Percentiles rank a stretch among this genome's conserved stretches.
These are phyloP conservation scores for Mucor racemosus DNA, from an alignment of 371 early-diverging fungal genomes.

Conservation along the genomic window DNA sequence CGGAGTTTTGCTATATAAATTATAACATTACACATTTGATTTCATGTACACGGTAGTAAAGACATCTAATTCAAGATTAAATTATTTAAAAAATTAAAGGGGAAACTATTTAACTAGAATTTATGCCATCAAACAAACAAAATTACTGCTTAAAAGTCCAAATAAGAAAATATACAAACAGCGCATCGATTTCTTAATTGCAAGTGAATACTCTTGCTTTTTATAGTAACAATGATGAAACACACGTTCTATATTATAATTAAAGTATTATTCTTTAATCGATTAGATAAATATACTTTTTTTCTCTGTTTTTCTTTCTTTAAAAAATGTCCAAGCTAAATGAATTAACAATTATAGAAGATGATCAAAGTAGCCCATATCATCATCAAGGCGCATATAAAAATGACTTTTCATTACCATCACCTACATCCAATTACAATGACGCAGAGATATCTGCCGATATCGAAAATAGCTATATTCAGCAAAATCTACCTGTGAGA, in stretches of 20 bases:
- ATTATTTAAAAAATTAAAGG: neutral
- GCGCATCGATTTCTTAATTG: neutral
- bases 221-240: slow-evolving; percentile 11
- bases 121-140: slow-evolving; percentile 7
- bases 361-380: neutral
- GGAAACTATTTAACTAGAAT: neutral
- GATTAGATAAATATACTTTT: slow-evolving; percentile 6
- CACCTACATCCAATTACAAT: slow-evolving; percentile 8
- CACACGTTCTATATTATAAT: slow-evolving; percentile 8
- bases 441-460: slow-evolving; percentile 18
- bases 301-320: neutral
- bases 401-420: slow-evolving; percentile 8
- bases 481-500: slow-evolving; percentile 49
- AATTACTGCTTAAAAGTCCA: neutral
- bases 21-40: neutral
- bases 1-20: neutral
- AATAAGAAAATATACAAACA: neutral
- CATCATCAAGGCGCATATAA: neutral
- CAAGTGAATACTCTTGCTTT: slow-evolving; percentile 7
- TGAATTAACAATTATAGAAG: neutral
- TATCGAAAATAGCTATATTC: slow-evolving; percentile 41
- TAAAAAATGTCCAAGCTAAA: neutral
- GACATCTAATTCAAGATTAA: too few relatives aligned
- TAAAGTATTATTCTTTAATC: slow-evolving; percentile 1
- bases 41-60: too few relatives aligned